Evolutionary conservation across 768 basidiomycete species (phyloP), one percentile per base, ranked within the genome.

Genomic region (Suillus clintonianus): DNA sequence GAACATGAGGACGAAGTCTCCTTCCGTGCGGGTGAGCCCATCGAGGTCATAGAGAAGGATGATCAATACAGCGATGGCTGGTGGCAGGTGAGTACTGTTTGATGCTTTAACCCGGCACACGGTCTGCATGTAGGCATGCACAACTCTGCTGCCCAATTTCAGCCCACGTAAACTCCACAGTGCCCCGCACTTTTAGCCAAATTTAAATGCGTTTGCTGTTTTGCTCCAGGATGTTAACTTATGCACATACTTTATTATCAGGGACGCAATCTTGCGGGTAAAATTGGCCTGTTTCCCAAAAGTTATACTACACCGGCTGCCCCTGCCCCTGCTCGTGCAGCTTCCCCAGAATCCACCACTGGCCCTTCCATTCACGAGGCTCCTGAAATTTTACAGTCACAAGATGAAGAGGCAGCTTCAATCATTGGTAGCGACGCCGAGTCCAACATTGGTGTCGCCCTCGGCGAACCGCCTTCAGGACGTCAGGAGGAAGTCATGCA

Each of bases 1-100:
- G 95, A 99, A 80, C 87, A 98, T 76, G 92, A 92, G 59, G 97
- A 99, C 76, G 97, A 99, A 78, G 85, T 99, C 43, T 70, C 87
- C 1, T 97, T 99, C 74, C 82, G 79, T 48, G 89, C 88, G 5
- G 96, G 96, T 2, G 94, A 99, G 68, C 82, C 85, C 62, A 94
- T 99, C 68, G 89, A 93, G 71, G 88, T 99, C 34, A 62, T 98
- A 47, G 97, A 99, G 80, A 93, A 87, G 78, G 97, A 99, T 72
- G 97, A 99, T 67, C 77, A 86, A 62, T 99, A 92, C 73, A 86
- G 86, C 22, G 97, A 99, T 76, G 97, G 97, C 19, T 99, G 97
- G 97, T 99, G 94, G 94, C 84, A 87, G 83, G 89, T 89, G 45
- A 65, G 75, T 64, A 64, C 61, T 1, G 15, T 41, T 50, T 39